Conservation (phyloP, 1,139 yeast species). For the Kurtzmaniella quercitrusa region DNA sequence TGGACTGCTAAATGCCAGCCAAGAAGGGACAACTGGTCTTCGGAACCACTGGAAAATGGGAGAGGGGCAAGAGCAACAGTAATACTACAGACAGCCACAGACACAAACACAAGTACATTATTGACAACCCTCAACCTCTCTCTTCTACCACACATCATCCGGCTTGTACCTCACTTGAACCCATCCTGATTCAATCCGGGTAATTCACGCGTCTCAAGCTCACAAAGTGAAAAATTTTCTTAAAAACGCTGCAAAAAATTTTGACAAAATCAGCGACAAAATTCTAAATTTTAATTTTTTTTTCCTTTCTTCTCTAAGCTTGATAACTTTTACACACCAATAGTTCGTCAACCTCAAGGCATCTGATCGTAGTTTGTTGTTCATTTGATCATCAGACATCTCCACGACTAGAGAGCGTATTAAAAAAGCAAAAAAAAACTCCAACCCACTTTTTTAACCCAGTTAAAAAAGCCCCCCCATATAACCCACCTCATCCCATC, state of each 20-base stretch:
- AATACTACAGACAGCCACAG: too few relatives aligned
- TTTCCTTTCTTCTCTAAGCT: slow-evolving; percentile 7
- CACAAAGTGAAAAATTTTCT: slow-evolving; percentile 3
- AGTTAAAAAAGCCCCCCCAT: not conserved
- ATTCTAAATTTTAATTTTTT: slow-evolving; percentile 2
- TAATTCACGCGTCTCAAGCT: not conserved
- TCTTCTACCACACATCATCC: too few relatives aligned
- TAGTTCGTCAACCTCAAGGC: slow-evolving; percentile 3
- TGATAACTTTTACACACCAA: slow-evolving; percentile 6
- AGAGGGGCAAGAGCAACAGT: too few relatives aligned
- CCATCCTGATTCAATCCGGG: not conserved
- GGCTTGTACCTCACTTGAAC: not conserved
- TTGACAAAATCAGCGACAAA: not conserved
- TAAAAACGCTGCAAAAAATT: slow-evolving; percentile 3
- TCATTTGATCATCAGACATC: not conserved
- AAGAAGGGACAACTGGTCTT: too few relatives aligned
- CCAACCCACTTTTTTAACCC: not conserved
- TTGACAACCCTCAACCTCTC: too few relatives aligned
- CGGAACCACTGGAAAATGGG: too few relatives aligned
- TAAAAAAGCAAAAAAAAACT: slow-evolving; percentile 2
- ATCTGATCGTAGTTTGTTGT: slow-evolving; percentile 1
- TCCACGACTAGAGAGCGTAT: not conserved
- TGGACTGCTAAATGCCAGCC: too few relatives aligned
- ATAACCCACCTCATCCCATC: not conserved
- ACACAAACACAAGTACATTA: too few relatives aligned